Conservation (phyloP, 2,329 filamentous ascomycete genomes). For the Neofusicoccum sp. region DNA sequence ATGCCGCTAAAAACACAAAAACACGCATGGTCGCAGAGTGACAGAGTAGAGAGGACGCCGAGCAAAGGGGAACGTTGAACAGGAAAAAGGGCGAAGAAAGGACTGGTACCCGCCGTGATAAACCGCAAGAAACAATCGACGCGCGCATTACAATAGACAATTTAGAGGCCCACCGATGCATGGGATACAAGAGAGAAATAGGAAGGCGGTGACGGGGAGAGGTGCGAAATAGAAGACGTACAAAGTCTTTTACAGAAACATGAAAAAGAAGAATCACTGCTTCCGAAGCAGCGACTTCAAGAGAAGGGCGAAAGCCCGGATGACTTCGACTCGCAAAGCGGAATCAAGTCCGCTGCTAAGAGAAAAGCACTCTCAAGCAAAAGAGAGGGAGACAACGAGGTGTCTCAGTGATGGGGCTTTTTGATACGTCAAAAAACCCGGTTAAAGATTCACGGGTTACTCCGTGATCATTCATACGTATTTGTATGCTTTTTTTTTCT, state of each 20-base stretch:
- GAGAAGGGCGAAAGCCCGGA: background rate
- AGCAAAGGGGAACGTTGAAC: background rate
- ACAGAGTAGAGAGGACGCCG: slow-evolving; percentile 6
- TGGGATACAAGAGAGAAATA: background rate
- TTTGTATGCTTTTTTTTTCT: background rate
- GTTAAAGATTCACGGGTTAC: background rate
- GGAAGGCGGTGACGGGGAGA: background rate
- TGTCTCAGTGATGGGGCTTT: background rate
- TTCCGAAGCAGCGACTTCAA: slow-evolving; percentile 1
- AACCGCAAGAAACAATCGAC: background rate
- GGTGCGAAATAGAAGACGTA: background rate
- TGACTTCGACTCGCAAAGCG: slow-evolving; percentile 1
- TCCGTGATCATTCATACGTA: background rate
- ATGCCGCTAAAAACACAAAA: slow-evolving; percentile 18
- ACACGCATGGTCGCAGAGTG: background rate
- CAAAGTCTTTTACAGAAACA: background rate
- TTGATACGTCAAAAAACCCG: background rate
- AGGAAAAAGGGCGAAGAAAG: background rate
- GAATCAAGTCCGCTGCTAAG: background rate
- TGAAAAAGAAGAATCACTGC: slow-evolving; percentile 4
- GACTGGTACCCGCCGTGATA: background rate
- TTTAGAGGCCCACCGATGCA: background rate
- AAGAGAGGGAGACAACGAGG: background rate
- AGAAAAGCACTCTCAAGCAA: background rate
- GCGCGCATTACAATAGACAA: background rate